Base-by-base conservation (phyloP, 768 basidiomycete species). In the Flagelloscypha sp. region DNA sequence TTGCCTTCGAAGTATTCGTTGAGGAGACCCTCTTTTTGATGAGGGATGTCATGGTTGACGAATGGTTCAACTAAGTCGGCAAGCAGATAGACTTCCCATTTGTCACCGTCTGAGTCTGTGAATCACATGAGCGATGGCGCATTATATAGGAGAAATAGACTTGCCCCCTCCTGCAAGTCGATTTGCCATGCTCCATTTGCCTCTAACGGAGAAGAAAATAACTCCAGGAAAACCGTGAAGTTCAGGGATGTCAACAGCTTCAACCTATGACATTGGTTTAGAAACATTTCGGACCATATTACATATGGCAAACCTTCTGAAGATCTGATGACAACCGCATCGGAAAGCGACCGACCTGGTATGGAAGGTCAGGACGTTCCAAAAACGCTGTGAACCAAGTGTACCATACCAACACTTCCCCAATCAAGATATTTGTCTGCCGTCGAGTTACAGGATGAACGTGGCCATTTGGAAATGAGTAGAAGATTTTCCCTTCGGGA, bases 151-250 rank as follows among this genome's bases (percentile, higher is more conserved):
- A n/a, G n/a, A n/a, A n/a, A n/a, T n/a, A n/a, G n/a, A n/a, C 73
- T 42, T 42, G 82, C 84, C 84, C 55, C 84, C 84, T 20, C 80
- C 84, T n/a, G 74, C 71, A 18, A 86, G 68, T n/a, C 70, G 51
- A 38, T 75, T 85, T 0, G 80, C 76, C 7, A 81, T 52, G 18
- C 81, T 81, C 10, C 63, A 56, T 7, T 55, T 42, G 8, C 84
- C 84, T 39, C 70, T 68, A 15, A 48, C 23, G 47, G 74, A 37
- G 56, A 77, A 60, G 0, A 80, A 61, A 40, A 87, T 70, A 30
- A 84, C 71, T 40, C 68, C 64, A 15, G 70, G n/a, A n/a, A n/a
- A n/a, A n/a, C n/a, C n/a, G n/a, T n/a, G n/a, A n/a, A n/a, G n/a
- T n/a, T n/a, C n/a, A n/a, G n/a, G n/a, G n/a, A n/a, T n/a, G n/a